Conservation (phyloP, 2,329 filamentous ascomycete genomes). For the Chaetomium globosum region DNA sequence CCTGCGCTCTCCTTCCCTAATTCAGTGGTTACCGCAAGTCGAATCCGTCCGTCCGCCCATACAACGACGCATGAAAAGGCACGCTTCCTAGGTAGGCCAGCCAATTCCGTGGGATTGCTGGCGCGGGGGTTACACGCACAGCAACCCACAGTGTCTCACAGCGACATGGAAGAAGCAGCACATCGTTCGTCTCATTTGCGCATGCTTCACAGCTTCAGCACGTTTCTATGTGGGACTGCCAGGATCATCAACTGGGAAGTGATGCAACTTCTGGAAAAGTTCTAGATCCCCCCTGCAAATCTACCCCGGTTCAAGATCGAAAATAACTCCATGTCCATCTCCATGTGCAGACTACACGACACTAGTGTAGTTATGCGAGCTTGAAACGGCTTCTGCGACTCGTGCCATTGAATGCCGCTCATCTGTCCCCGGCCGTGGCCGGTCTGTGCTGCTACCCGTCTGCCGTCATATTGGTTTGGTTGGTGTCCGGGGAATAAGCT, state of each 20-base stretch:
- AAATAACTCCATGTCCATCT: constrained; percentile 8
- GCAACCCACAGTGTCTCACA: neutral
- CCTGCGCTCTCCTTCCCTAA: neutral
- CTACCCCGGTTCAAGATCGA: constrained; percentile 8
- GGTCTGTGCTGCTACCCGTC: constrained; percentile 3
- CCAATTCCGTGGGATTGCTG: neutral
- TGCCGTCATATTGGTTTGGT: neutral
- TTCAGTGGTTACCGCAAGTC: neutral
- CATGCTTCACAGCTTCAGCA: neutral
- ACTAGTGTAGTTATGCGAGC: no score
- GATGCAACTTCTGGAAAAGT: neutral
- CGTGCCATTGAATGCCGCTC: neutral
- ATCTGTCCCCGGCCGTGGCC: constrained; percentile 1
- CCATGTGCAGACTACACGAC: no score
- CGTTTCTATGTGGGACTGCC: neutral
- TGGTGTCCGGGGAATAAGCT: constrained; percentile 18
- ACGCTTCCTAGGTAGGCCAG: neutral
- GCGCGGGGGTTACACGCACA: neutral
- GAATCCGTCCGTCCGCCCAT: neutral
- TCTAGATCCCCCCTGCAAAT: neutral
- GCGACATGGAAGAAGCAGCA: neutral
- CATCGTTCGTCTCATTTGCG: neutral
- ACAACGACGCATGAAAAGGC: neutral
- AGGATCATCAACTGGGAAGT: neutral
- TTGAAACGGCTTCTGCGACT: neutral